Base-by-base conservation (phyloP, 2,329 filamentous ascomycete species). In the Uncinocarpus reesii region DNA sequence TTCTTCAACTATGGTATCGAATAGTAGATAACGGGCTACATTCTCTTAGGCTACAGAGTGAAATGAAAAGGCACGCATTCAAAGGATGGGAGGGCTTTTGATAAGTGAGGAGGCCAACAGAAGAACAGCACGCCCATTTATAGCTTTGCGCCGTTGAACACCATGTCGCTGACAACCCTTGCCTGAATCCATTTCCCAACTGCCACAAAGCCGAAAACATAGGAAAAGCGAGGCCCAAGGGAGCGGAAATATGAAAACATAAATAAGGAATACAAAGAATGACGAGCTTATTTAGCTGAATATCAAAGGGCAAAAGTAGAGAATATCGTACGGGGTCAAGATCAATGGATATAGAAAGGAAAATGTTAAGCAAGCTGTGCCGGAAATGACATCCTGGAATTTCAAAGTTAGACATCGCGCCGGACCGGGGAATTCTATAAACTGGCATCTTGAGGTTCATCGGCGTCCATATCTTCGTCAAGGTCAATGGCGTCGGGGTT, bases 401-500 rank as follows among this genome's bases (percentile, higher is more conserved):
- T 23, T 31, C 18, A 42, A 32, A 24, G 18, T 23, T 23, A 43
- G 15, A 42, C 15, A 16, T n/a, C 10, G 21, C 8, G 7, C 37
- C 13, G 37, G 4, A n/a, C 13, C 15, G n/a, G 36, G 5, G 21
- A 11, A 7, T 4, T 24, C 20, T 16, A 41, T 41, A 36, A 34
- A 13, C 28, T 34, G 7, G 26, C 11, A 24, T 48, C 38, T 24
- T 48, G 21, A 36, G 37, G 46, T 21, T 48, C 46, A 15, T 48
- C 37, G 6, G 38, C 46, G 24, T 42, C 46, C 46, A 48, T 48
- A 7, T 70, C 67, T 47, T 84, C 80, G 62, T 85, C 81, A 67
- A 84, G 81, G 65, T 92, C 84, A 62, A 95, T 92, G 20, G 85
- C 86, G 61, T 95, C 88, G 1, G 88, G 87, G 61, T 95, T 95